Evolutionary conservation across 371 early-diverging fungal species (phyloP).

Genomic region (Chytridium lagenaria): DNA sequence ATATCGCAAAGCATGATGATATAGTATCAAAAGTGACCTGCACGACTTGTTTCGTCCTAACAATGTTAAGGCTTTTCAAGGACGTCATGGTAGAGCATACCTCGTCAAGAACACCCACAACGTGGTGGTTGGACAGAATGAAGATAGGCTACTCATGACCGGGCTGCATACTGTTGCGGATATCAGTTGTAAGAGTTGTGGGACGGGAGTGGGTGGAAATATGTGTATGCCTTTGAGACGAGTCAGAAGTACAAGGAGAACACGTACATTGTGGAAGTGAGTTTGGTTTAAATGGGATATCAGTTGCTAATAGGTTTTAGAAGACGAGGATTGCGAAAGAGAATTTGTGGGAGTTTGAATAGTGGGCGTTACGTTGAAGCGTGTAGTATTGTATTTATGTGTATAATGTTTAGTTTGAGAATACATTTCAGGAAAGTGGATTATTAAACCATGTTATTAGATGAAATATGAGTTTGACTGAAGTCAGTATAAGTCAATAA

Average conservation of each 20-base stretch:
- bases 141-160: slow-evolving; percentile 72
- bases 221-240: slow-evolving; percentile 68
- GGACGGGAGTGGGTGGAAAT: slow-evolving; percentile 74
- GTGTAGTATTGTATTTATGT: too few species aligned
- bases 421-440: too few species aligned
- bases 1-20: slow-evolving; percentile 62
- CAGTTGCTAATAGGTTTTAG: slow-evolving; percentile 4
- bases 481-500: background rate
- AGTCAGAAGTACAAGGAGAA: slow-evolving; percentile 78
- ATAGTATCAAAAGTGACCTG: slow-evolving; percentile 65
- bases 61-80: slow-evolving; percentile 65
- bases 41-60: slow-evolving; percentile 9
- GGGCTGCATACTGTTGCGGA: slow-evolving; percentile 78
- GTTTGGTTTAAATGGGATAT: background rate
- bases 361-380: too few species aligned
- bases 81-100: slow-evolving; percentile 70
- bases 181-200: slow-evolving; percentile 66
- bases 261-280: slow-evolving; percentile 67
- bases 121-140: slow-evolving; percentile 53
- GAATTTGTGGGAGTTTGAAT: slow-evolving; percentile 28
- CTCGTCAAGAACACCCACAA: slow-evolving; percentile 65
- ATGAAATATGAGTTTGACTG: too few species aligned
- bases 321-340: slow-evolving; percentile 31
- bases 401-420: too few species aligned
- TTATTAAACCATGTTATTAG: too few species aligned